These are phyloP conservation scores for Didymella pinodella DNA, from an alignment of 2,329 filamentous ascomycete genomes.

Conservation along the genomic window DNA sequence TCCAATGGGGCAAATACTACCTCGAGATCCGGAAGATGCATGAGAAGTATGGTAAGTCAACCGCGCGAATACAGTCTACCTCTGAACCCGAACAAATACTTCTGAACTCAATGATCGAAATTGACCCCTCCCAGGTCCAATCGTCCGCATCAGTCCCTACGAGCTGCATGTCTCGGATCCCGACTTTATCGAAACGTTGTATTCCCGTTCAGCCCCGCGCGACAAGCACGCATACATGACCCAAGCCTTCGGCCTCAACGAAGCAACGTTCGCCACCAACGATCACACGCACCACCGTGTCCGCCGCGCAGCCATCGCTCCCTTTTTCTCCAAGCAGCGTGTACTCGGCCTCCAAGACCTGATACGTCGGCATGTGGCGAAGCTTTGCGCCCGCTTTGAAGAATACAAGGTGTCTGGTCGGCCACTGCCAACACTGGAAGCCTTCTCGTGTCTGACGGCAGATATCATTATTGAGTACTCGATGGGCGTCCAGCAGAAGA, in stretches of 20 bases:
- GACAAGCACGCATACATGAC: conserved; percentile 8
- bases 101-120: not conserved
- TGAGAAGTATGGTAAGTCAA: conserved; percentile 27
- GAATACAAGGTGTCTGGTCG: not conserved
- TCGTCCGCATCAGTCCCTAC: conserved; percentile 39
- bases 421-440: not conserved
- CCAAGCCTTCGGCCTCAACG: not conserved
- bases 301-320: conserved; percentile 6
- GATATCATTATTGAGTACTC: not conserved
- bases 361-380: not conserved
- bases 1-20: conserved; percentile 36
- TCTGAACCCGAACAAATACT: not conserved
- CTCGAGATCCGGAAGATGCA: conserved; percentile 43
- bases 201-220: conserved; percentile 19
- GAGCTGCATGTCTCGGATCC: conserved; percentile 39
- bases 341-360: not conserved
- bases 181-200: conserved; percentile 36
- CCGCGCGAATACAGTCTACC: not conserved
- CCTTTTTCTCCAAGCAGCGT: conserved; percentile 18
- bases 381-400: not conserved
- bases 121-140: conserved; percentile 29
- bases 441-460: not conserved
- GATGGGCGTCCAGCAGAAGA: not conserved
- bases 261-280: not conserved
- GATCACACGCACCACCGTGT: conserved; percentile 7